A percentile compares a stretch with the other conserved stretches of the same genome.
Conservation (phyloP, 2,329 filamentous ascomycete genomes). For the Biscogniauxia marginata region DNA sequence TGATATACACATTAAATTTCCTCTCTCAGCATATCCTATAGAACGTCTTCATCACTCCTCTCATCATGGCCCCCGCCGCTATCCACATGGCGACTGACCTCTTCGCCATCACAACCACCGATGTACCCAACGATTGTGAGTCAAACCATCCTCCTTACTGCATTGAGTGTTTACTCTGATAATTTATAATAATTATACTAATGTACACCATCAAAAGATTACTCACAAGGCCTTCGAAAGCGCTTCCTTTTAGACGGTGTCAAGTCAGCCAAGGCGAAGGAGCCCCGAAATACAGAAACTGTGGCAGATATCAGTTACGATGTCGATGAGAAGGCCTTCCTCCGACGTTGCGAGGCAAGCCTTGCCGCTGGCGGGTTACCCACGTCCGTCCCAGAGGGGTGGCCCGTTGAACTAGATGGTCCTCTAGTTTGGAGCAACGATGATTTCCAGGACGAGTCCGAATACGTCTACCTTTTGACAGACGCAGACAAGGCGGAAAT, state of each 20-base stretch:
- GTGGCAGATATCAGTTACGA: neutral
- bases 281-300: neutral
- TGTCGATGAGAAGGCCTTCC: neutral
- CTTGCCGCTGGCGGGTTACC: neutral
- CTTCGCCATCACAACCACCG: neutral
- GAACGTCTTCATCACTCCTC: no score
- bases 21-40: no score
- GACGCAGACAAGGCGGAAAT: neutral
- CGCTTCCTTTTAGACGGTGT: neutral
- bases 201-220: neutral
- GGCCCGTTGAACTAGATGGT: neutral
- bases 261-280: neutral
- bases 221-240: neutral
- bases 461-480: neutral
- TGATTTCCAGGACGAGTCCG: neutral
- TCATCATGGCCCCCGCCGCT: neutral
- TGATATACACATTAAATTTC: neutral
- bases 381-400: neutral
- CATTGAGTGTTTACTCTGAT: neutral
- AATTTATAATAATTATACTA: neutral
- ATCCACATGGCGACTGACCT: neutral
- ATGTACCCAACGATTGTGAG: neutral
- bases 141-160: neutral
- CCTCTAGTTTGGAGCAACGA: neutral
- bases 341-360: neutral